Evolutionary conservation across 441 rosid genomes (phyloP).

Genomic region (Eutrema salsugineum): DNA sequence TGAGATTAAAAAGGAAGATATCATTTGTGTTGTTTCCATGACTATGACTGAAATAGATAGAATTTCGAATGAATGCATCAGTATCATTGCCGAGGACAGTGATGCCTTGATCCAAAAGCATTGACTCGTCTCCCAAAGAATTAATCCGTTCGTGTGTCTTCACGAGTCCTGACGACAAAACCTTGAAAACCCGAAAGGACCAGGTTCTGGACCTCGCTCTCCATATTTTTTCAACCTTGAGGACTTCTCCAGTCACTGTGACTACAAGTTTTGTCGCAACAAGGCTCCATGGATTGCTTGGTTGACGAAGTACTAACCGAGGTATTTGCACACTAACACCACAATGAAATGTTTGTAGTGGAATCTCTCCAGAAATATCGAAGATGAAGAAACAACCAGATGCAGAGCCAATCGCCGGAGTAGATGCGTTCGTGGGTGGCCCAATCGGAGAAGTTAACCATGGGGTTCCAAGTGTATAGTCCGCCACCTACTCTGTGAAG

Average conservation of each 20-base stretch:
- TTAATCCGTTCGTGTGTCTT: not conserved
- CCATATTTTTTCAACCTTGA: not conserved
- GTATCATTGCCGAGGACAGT: too few species aligned
- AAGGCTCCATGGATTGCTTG: not conserved
- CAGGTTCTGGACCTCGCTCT: not conserved
- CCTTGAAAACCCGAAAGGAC: not conserved
- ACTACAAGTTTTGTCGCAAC: not conserved
- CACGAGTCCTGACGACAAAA: not conserved
- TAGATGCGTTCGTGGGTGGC: constrained; percentile 15
- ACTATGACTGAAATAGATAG: too few species aligned
- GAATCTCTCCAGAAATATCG: too few species aligned
- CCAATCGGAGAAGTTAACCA: constrained; percentile 28
- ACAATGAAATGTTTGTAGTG: too few species aligned
- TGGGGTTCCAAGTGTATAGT: constrained; percentile 21
- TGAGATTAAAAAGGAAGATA: not conserved
- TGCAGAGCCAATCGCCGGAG: constrained; percentile 31
- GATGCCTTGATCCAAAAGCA: too few species aligned
- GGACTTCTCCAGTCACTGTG: not conserved
- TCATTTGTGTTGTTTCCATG: too few species aligned
- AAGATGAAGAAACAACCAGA: too few species aligned
- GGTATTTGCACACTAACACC: too few species aligned
- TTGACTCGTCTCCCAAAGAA: not conserved
- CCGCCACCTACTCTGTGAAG: constrained; percentile 32
- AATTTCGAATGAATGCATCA: too few species aligned
- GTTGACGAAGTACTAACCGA: too few species aligned